Evolutionary conservation across 345 rosid genomes (phyloP), one percentile per base, ranked within the genome.

Genomic region (Aurinia saxatilis): DNA sequence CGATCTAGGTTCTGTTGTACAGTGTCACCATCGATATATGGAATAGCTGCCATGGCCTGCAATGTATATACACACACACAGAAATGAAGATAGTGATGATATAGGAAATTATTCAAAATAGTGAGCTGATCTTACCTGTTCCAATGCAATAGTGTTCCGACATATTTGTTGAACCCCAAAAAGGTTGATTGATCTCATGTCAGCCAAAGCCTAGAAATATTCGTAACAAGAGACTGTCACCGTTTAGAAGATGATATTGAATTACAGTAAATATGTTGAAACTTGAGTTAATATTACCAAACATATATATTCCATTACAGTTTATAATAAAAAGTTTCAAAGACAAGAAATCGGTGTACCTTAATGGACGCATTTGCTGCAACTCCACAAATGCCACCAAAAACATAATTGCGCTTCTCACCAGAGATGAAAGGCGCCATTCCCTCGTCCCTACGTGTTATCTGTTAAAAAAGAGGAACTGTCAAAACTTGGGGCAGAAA

Each of bases 121-220:
- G 29, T 14, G 21, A 35, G 14, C 37, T 47, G 29, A 44, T n/a
- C 27, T 66, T 67, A 93, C 99, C 95, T 90, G 99, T 67, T 95
- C 97, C 77, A 93, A 53, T 25, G 99, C 97, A 63, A 93, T 90
- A 47, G 97, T 80, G 78, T 93, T 93, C 45, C 97, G 85, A 66
- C 99, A 90, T 60, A 93, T 88, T 78, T 87, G 99, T 65, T 93
- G 99, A 75, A 90, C 99, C 71, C 99, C 97, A n/a, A 93, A 93
- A 61, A 93, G 92, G 73, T 90, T 93, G 74, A 88, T 73, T 34
- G 87, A 77, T 54, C 83, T 88, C 85, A 93, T 75, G 71, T 83
- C 86, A 10, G 83, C 91, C 77, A 95, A 77, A 66, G 90, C 95
- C 99, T 95, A 71, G 50, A 31, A 69, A 58, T 13, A 41, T 27